These are phyloP conservation scores for Cutaneotrichosporon cavernicola DNA, from an alignment of 1,284 basidiomycete species.

Conservation along the genomic window DNA sequence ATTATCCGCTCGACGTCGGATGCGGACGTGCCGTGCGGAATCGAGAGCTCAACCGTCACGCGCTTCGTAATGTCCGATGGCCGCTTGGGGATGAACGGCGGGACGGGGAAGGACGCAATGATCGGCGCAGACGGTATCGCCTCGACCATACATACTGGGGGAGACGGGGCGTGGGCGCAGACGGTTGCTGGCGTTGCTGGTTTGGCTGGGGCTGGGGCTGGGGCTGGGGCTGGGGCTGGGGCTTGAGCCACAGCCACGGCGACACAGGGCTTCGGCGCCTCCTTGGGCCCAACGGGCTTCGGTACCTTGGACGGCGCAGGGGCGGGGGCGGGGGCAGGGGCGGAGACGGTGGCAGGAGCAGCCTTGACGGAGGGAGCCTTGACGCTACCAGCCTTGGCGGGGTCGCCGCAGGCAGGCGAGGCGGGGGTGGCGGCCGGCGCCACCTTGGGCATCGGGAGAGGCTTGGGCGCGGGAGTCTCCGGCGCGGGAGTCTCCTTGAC, in stretches of 20 bases:
- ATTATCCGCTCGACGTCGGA: slow-evolving; percentile 1
- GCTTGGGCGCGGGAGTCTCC: background rate
- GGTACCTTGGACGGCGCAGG: background rate
- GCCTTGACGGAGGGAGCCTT: background rate
- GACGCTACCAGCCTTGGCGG: background rate
- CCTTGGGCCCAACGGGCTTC: background rate
- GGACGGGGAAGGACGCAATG: background rate
- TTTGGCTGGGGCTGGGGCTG: background rate
- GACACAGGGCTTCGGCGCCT: background rate
- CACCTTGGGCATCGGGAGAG: background rate
- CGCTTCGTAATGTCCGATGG: slow-evolving; percentile 1
- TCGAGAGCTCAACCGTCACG: slow-evolving; percentile 5
- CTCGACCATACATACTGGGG: background rate
- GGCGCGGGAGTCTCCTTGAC: background rate
- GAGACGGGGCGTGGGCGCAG: background rate
- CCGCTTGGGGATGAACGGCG: background rate
- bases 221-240: background rate
- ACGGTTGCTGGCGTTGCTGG: background rate
- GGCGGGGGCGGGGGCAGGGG: background rate
- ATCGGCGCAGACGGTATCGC: background rate
- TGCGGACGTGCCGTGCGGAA: background rate
- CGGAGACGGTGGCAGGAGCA: background rate
- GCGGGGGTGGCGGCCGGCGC: background rate
- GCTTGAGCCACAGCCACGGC: background rate
- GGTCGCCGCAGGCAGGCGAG: background rate